These are phyloP conservation scores for Clonostachys sp. DNA, from an alignment of 2,329 filamentous ascomycete species.

Conservation along the genomic window DNA sequence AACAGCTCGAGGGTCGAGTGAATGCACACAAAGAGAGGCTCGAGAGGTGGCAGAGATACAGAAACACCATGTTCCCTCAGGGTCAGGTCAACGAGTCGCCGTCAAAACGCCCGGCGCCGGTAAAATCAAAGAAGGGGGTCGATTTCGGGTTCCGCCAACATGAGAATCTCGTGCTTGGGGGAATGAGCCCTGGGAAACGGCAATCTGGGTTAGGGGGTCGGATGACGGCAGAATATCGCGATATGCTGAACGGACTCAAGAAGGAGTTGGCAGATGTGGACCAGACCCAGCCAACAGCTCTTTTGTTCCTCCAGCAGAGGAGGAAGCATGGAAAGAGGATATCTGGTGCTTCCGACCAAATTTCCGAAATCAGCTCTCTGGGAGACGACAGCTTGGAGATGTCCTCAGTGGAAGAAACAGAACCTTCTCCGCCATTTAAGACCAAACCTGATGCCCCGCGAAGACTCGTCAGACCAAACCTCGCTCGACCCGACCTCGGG, in stretches of 20 bases:
- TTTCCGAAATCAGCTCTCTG: slow-evolving; percentile 48
- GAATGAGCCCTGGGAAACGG: slow-evolving; percentile 18
- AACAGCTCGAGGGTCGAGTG: slow-evolving; percentile 68
- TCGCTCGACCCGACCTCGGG: slow-evolving; percentile 5
- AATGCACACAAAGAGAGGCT: slow-evolving; percentile 63
- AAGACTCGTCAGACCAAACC: slow-evolving; percentile 12
- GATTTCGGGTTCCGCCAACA: slow-evolving; percentile 52
- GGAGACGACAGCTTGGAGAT: slow-evolving; percentile 26
- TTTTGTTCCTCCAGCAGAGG: slow-evolving; percentile 11
- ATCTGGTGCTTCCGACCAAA: slow-evolving; percentile 1
- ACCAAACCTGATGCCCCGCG: too few species aligned
- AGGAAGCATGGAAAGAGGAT: background rate
- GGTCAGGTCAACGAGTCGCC: slow-evolving; percentile 13
- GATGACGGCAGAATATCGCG: slow-evolving; percentile 35
- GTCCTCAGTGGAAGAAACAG: too few species aligned
- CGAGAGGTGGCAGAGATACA: slow-evolving; percentile 69
- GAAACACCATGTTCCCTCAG: slow-evolving; percentile 33
- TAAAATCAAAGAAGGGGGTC: slow-evolving; percentile 30
- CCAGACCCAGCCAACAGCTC: slow-evolving; percentile 6
- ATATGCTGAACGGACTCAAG: slow-evolving; percentile 34
- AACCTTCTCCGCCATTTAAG: too few species aligned
- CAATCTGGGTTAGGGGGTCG: background rate
- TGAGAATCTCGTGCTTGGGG: slow-evolving; percentile 37
- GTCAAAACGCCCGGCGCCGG: slow-evolving; percentile 7
- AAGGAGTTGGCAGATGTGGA: slow-evolving; percentile 27